These are phyloP conservation scores for Phytopythium aichiense DNA, from an alignment of 352 stramenopile species.

Conservation along the genomic window DNA sequence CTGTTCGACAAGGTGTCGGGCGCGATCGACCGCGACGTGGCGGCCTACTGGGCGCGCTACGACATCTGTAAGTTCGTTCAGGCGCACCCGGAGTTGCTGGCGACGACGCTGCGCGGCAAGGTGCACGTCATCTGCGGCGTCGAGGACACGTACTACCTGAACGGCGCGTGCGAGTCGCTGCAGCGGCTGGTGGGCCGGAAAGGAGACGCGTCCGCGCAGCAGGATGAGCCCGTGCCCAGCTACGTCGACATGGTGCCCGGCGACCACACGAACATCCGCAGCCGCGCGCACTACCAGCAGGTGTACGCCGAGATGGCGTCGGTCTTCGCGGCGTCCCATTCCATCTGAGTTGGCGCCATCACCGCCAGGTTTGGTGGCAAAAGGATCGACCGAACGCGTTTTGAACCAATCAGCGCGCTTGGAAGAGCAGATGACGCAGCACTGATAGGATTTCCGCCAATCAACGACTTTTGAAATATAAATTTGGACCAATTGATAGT, in stretches of 20 bases:
- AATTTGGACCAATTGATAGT: not conserved
- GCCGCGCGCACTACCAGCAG: constrained; percentile 50
- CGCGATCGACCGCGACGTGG: constrained; percentile 55
- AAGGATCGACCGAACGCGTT: not conserved
- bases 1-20: constrained; percentile 76
- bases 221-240: constrained; percentile 29
- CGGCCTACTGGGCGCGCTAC: constrained; percentile 51
- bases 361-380: not conserved
- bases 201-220: not conserved
- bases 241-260: constrained; percentile 71
- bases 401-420: not conserved
- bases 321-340: constrained; percentile 12
- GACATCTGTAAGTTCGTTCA: constrained; percentile 62
- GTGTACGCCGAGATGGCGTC: constrained; percentile 64
- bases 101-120: constrained; percentile 44
- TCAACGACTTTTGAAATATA: not conserved
- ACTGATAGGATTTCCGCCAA: not conserved
- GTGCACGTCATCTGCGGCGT: constrained; percentile 68
- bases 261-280: constrained; percentile 71
- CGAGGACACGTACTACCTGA: constrained; percentile 78
- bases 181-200: constrained; percentile 43
- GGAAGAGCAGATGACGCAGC: not conserved
- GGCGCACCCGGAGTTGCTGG: constrained; percentile 30
- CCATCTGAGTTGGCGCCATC: not conserved
- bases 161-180: constrained; percentile 57